Evolutionary conservation across 106 monocot genomes (phyloP).

Genomic region (Cymbidium sinense): DNA sequence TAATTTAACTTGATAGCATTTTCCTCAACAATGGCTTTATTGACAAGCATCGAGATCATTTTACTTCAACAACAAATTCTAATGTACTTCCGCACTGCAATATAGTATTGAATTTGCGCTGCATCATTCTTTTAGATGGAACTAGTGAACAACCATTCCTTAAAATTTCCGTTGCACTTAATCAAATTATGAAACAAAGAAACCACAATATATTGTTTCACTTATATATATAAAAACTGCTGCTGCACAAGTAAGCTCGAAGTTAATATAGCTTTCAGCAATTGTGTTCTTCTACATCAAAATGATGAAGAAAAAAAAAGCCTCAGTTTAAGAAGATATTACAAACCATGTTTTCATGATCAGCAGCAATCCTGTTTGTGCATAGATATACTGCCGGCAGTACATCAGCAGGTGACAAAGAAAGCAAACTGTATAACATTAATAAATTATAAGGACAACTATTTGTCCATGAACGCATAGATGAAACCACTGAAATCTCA

Average conservation of each 20-base stretch:
- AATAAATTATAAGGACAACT: background rate
- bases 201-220: background rate
- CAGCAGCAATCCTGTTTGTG: conserved; percentile 82
- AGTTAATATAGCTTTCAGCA: background rate
- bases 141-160: too few species aligned
- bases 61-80: too few species aligned
- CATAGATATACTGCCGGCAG: conserved; percentile 88
- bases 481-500: conserved; percentile 5
- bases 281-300: background rate
- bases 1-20: too few species aligned
- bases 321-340: background rate
- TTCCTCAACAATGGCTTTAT: too few species aligned
- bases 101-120: too few species aligned
- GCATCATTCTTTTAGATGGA: too few species aligned
- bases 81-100: too few species aligned
- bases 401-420: conserved; percentile 85
- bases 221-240: background rate
- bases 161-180: background rate
- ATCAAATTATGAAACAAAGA: background rate
- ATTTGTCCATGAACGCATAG: conserved; percentile 1
- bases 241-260: background rate
- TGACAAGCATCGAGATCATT: too few species aligned
- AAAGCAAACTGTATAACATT: conserved; percentile 61
- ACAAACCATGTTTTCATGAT: conserved; percentile 90
- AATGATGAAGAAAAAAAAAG: background rate